These are phyloP conservation scores for Metschnikowia hibisci DNA, from an alignment of 805 yeast species.

Conservation along the genomic window DNA sequence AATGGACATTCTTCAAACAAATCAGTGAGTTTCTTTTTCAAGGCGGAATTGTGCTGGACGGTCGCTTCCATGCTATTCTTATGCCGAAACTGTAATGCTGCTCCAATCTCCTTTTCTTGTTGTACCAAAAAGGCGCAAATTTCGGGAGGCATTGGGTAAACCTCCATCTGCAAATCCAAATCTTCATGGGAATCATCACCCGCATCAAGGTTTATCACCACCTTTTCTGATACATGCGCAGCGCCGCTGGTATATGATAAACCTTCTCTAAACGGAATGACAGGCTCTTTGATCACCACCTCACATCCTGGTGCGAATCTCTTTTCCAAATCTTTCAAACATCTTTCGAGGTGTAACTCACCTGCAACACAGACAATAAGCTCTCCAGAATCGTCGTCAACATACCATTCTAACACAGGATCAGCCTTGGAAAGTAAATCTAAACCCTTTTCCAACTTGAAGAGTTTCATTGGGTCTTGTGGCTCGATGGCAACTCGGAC, in stretches of 20 bases:
- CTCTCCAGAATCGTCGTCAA: slow-evolving; percentile 85
- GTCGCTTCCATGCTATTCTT: slow-evolving; percentile 20
- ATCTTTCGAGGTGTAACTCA: slow-evolving; percentile 91
- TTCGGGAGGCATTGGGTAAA: slow-evolving; percentile 53
- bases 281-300: slow-evolving; percentile 82
- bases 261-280: slow-evolving; percentile 91
- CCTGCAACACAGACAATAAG: slow-evolving; percentile 94
- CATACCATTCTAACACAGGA: slow-evolving; percentile 85
- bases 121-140: slow-evolving; percentile 48
- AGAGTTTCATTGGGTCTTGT: slow-evolving; percentile 75
- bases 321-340: slow-evolving; percentile 84
- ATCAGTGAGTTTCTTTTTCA: slow-evolving; percentile 13
- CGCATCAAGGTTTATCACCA: slow-evolving; percentile 14
- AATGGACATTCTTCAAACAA: slow-evolving; percentile 10
- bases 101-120: slow-evolving; percentile 43
- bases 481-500: slow-evolving; percentile 97
- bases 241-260: slow-evolving; percentile 46
- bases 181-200: slow-evolving; percentile 14
- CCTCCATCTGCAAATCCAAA: slow-evolving; percentile 50
- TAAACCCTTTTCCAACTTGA: slow-evolving; percentile 71
- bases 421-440: slow-evolving; percentile 80
- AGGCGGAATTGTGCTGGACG: slow-evolving; percentile 5
- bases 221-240: slow-evolving; percentile 10
- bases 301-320: slow-evolving; percentile 86
- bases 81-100: slow-evolving; percentile 21